These are phyloP conservation scores for Blepharisma japonicum DNA, from an alignment of 73 alveolate genomes.

Conservation along the genomic window DNA sequence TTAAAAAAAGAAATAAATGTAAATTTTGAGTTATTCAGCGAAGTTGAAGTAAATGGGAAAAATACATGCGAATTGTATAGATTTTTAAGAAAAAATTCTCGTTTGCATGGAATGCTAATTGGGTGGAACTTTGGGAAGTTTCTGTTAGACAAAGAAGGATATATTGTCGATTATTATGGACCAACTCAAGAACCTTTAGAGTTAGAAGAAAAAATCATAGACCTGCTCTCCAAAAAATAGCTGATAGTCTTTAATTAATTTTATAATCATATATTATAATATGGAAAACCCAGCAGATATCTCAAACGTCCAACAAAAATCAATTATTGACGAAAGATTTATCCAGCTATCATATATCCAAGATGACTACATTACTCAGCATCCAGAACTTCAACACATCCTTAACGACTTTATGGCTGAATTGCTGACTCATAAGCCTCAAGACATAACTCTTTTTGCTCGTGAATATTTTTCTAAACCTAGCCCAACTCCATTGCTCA, in stretches of 20 bases:
- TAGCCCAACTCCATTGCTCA: slow-evolving; percentile 78
- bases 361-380: slow-evolving; percentile 46
- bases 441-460: slow-evolving; percentile 78
- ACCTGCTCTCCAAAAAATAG: too few relatives aligned
- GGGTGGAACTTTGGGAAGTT: slow-evolving; percentile 76
- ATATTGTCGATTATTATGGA: slow-evolving; percentile 50
- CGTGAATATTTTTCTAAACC: slow-evolving; percentile 80
- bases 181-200: slow-evolving; percentile 33
- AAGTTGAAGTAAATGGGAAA: slow-evolving; percentile 70
- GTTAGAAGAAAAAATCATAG: too few relatives aligned
- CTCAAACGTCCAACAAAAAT: too few relatives aligned
- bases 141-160: slow-evolving; percentile 55
- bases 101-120: slow-evolving; percentile 43
- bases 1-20: slow-evolving; percentile 42
- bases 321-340: too few relatives aligned
- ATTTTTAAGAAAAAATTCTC: slow-evolving; percentile 57
- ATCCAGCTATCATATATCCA: slow-evolving; percentile 8
- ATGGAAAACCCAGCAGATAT: too few relatives aligned
- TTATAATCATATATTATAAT: too few relatives aligned
- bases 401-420: slow-evolving; percentile 74
- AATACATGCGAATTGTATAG: slow-evolving; percentile 59
- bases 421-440: slow-evolving; percentile 78
- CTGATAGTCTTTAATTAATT: too few relatives aligned
- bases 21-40: slow-evolving; percentile 58
- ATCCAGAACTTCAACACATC: slow-evolving; percentile 83